Conservation (phyloP, 495 filamentous ascomycete genomes). For the Penicillium goetzii region DNA sequence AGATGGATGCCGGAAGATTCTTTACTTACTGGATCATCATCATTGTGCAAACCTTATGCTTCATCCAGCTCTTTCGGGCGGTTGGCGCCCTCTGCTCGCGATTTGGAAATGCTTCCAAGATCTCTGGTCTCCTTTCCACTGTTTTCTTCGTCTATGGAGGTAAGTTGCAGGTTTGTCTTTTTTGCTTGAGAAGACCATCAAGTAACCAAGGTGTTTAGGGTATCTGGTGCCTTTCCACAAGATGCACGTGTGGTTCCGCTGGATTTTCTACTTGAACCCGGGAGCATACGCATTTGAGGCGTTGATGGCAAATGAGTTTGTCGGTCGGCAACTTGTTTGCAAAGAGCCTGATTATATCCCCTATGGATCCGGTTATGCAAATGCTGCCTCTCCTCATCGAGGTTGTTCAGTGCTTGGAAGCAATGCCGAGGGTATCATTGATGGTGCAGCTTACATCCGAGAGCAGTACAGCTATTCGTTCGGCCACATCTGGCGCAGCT, state of each 20-base stretch:
- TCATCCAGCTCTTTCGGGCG: constrained; percentile 76
- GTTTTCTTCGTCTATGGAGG: constrained; percentile 80
- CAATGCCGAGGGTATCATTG: constrained; percentile 56
- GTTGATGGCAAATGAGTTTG: constrained; percentile 90
- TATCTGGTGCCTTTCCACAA: constrained; percentile 76
- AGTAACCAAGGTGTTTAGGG: constrained; percentile 54
- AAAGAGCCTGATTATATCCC: constrained; percentile 65
- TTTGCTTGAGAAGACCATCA: constrained; percentile 33
- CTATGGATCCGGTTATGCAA: constrained; percentile 63
- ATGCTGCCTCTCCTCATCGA: constrained; percentile 63
- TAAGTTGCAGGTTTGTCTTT: constrained; percentile 38
- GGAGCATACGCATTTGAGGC: constrained; percentile 86
- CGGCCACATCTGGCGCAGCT: constrained; percentile 72
- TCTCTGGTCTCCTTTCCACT: constrained; percentile 74
- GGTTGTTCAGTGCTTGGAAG: constrained; percentile 74
- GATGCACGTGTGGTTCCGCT: constrained; percentile 85
- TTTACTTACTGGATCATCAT: constrained; percentile 78
- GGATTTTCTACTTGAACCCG: constrained; percentile 89
- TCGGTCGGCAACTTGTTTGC: constrained; percentile 75
- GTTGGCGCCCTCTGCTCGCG: constrained; percentile 77
- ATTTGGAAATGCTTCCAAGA: constrained; percentile 84
- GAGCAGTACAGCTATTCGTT: constrained; percentile 65
- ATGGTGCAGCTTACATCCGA: constrained; percentile 66
- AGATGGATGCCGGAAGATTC: constrained; percentile 71
- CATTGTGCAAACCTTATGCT: constrained; percentile 67